Conservation (phyloP, 2,329 filamentous ascomycete genomes). For the Cytospora piceicola region DNA sequence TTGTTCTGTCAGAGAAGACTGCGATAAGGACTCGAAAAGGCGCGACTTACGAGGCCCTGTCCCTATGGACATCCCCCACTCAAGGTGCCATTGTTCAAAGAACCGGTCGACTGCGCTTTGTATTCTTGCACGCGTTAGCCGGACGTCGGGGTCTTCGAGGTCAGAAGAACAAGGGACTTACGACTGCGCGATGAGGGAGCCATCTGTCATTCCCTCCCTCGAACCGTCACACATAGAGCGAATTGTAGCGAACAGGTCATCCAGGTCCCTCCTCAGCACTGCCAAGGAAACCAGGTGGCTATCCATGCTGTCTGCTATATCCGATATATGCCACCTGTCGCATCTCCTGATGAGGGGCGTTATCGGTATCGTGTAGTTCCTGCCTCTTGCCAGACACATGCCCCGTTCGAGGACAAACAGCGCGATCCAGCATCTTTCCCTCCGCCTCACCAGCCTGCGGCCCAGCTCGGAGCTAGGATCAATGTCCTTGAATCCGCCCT, state of each 20-base stretch:
- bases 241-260: slow-evolving; percentile 60
- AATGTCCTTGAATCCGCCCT: slow-evolving; percentile 70
- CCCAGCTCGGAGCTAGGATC: slow-evolving; percentile 65
- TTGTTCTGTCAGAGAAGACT: slow-evolving; percentile 8
- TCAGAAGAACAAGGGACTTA: slow-evolving; percentile 39
- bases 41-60: slow-evolving; percentile 51
- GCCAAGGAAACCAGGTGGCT: slow-evolving; percentile 74
- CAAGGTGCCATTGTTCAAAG: slow-evolving; percentile 67
- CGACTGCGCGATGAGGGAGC: slow-evolving; percentile 58
- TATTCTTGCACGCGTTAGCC: slow-evolving; percentile 45
- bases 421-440: slow-evolving; percentile 72
- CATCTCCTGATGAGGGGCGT: slow-evolving; percentile 69
- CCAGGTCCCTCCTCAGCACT: slow-evolving; percentile 67
- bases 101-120: slow-evolving; percentile 66
- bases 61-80: slow-evolving; percentile 63
- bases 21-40: too few species aligned
- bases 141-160: background rate
- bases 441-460: slow-evolving; percentile 62
- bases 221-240: slow-evolving; percentile 64
- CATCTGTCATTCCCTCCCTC: slow-evolving; percentile 51
- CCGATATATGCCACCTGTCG: slow-evolving; percentile 69
- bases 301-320: slow-evolving; percentile 67
- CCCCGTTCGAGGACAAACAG: slow-evolving; percentile 74
- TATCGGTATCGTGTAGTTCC: slow-evolving; percentile 69
- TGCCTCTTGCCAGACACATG: slow-evolving; percentile 71